Evolutionary conservation across 352 stramenopile species (phyloP).

Genomic region (Phytopythium montanum): DNA sequence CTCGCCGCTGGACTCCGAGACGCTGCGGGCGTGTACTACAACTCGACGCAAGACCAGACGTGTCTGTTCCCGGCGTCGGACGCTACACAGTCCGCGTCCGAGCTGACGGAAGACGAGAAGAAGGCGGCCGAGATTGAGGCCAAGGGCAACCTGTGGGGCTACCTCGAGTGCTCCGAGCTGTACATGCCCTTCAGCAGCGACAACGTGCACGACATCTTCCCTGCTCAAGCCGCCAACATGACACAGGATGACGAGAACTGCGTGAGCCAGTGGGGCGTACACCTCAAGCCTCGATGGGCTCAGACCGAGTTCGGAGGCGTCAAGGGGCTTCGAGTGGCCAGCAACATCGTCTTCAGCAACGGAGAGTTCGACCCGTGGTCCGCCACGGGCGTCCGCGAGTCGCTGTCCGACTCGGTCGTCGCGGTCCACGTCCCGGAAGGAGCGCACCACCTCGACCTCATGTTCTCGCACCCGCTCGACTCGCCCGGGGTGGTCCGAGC

Average conservation of each 20-base stretch:
- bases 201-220: conserved; percentile 37
- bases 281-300: conserved; percentile 38
- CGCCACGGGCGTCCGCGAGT: conserved; percentile 37
- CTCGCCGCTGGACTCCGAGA: conserved; percentile 31
- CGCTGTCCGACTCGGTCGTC: conserved; percentile 34
- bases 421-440: conserved; percentile 32
- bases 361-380: conserved; percentile 65
- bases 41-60: conserved; percentile 25
- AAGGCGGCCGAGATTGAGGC: conserved; percentile 19
- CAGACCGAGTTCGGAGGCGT: conserved; percentile 48
- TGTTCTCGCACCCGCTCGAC: conserved; percentile 54
- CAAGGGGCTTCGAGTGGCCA: conserved; percentile 33
- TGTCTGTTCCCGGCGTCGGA: conserved; percentile 27
- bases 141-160: conserved; percentile 41
- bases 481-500: conserved; percentile 29
- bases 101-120: conserved; percentile 23
- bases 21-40: conserved; percentile 46
- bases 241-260: conserved; percentile 30
- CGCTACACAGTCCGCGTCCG: not conserved
- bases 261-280: conserved; percentile 34
- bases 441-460: conserved; percentile 54
- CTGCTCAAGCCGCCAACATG: conserved; percentile 15
- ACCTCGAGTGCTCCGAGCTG: conserved; percentile 45
- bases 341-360: conserved; percentile 73
- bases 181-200: conserved; percentile 45